Evolutionary conservation across 768 basidiomycete species (phyloP).

Genomic region (Hygrocybe punicea): DNA sequence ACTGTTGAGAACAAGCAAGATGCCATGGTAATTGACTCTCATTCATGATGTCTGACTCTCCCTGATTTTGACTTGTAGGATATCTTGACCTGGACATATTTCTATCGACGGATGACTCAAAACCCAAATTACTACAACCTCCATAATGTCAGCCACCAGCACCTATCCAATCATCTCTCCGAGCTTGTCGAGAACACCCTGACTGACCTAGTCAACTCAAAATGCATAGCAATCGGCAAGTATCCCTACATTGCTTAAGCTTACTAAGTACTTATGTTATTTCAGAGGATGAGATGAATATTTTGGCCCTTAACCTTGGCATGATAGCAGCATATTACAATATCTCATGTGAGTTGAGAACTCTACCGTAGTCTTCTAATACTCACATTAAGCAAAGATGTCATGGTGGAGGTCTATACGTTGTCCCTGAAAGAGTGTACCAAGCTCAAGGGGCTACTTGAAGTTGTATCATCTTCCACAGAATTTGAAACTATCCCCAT

Average conservation of each 20-base stretch:
- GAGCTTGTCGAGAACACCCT: constrained; percentile 94
- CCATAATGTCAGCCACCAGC: constrained; percentile 92
- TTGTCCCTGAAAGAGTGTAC: constrained; percentile 93
- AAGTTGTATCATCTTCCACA: constrained; percentile 94
- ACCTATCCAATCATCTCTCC: constrained; percentile 92
- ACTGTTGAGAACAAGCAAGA: constrained; percentile 99
- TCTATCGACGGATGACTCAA: constrained; percentile 95
- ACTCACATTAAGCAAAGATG: constrained; percentile 47
- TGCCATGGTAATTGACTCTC: constrained; percentile 60
- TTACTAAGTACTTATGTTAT: constrained; percentile 1
- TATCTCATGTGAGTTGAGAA: constrained; percentile 67
- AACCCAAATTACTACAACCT: constrained; percentile 95
- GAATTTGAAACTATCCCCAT: constrained; percentile 96
- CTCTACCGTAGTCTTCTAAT: constrained; percentile 7
- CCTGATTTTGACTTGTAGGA: constrained; percentile 47
- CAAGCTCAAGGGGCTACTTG: constrained; percentile 93
- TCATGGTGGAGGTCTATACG: constrained; percentile 95
- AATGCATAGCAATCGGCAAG: constrained; percentile 87
- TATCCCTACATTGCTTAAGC: background rate
- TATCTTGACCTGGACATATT: constrained; percentile 97
- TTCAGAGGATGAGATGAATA: constrained; percentile 89
- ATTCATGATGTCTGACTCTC: background rate
- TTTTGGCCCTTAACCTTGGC: constrained; percentile 87
- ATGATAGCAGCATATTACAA: constrained; percentile 99
- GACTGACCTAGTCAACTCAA: constrained; percentile 87